phyloP scores from a whole-genome alignment of 2,329 filamentous ascomycete species.

The Hypoxylon sp. region DNA sequence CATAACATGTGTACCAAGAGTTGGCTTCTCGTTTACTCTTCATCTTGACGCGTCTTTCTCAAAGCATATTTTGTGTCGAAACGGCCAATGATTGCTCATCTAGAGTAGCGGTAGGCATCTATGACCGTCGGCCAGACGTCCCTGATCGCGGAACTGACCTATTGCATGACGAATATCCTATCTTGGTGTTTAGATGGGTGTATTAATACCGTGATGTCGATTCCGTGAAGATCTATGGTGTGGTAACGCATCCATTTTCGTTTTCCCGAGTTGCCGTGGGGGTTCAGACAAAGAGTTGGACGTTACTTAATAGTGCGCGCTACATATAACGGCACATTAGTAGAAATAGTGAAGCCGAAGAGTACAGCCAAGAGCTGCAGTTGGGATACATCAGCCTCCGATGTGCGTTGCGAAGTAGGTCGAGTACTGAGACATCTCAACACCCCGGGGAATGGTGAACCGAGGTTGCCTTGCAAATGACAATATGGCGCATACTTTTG shows the following conservation, averaged over 20 bases:
- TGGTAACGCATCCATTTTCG: conserved; percentile 23
- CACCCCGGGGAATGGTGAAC: too few species aligned
- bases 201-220: conserved; percentile 17
- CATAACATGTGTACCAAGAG: too few species aligned
- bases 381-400: conserved; percentile 26
- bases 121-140: conserved; percentile 30
- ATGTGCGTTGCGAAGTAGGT: conserved; percentile 13
- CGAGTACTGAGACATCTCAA: conserved; percentile 7
- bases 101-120: conserved; percentile 14
- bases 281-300: conserved; percentile 15
- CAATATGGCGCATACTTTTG: conserved; percentile 10
- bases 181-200: conserved; percentile 16
- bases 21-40: not conserved
- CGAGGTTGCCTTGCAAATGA: too few species aligned
- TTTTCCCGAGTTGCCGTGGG: conserved; percentile 33
- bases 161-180: conserved; percentile 16
- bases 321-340: conserved; percentile 15
- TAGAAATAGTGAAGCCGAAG: conserved; percentile 19
- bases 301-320: conserved; percentile 10
- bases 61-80: conserved; percentile 2
- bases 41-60: not conserved
- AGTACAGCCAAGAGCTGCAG: conserved; percentile 21
- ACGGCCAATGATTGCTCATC: conserved; percentile 10
- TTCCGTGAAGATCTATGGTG: conserved; percentile 18
- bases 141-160: conserved; percentile 28